Base-by-base conservation (phyloP, 2,329 filamentous ascomycete genomes). In the Epichloe coenophiala region DNA sequence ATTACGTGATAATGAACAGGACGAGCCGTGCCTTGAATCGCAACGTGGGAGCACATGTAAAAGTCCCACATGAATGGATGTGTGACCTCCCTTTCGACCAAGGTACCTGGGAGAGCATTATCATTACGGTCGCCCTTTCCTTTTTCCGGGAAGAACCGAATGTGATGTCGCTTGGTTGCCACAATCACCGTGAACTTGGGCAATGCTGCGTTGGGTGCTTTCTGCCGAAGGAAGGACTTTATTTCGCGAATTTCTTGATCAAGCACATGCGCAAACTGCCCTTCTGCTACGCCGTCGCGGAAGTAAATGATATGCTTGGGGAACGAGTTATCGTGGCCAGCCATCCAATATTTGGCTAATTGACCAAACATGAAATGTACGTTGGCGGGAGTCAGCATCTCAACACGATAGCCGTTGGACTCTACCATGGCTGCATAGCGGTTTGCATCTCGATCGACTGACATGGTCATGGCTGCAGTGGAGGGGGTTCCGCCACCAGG, bases 1-100 rank as follows among this genome's bases (percentile, higher is more conserved):
- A 98, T 81, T 13, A 96, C 84, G 54, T 91, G 85, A 65, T 98
- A 98, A 60, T 95, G 88, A 0, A 94, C 88, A 0, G 93, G 93
- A 2, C 93, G 81, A 17, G 93, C 85, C 1, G 93, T 98, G 23
- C 93, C 93, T 68, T 98, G 93, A 56, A 98, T 89, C 1, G 93
- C 93, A 1, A 71, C 68, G 49, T 81, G 78, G 0, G 76, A 78
- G 56, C 69, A 75, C 4, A 81, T 65, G 49, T 79, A 91, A 61
- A 95, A 95, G 63, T 97, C 93, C 63, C 85, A 94, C 63, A 95
- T 86, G 61, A 85, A 87, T 0, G 93, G 88, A 60, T 91, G 87
- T 0, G 89, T 96, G n/a, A 94, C 83, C 52, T 95, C 91, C 36
- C 75, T 76, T 66, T 97, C 91, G 5, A 98, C 83, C 1, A 98